Percentiles rank a stretch among this genome's conserved stretches.
Evolutionary conservation across 306 rosid species (phyloP).

Genomic region (Quercus mongolica): DNA sequence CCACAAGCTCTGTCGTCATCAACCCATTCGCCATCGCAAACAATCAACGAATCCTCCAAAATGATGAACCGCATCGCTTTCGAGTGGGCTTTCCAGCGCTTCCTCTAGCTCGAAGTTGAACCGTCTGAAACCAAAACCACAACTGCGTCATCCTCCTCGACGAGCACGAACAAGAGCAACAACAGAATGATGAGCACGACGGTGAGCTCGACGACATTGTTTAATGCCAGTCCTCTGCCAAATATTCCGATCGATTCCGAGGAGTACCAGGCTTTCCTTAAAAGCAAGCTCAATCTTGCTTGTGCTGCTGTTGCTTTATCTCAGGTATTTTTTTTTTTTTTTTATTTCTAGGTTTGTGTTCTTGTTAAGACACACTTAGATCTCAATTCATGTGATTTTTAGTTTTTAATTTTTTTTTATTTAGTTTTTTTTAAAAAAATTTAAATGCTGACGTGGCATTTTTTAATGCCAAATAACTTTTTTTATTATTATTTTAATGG

Average conservation of each 20-base stretch:
- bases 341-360: too few species aligned
- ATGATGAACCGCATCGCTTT: constrained; percentile 86
- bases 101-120: constrained; percentile 40
- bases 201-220: background rate
- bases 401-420: too few species aligned
- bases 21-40: too few species aligned
- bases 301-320: constrained; percentile 85
- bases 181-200: too few species aligned
- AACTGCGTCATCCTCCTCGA: constrained; percentile 24
- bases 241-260: constrained; percentile 45
- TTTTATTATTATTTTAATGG: too few species aligned
- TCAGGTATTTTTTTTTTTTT: constrained; percentile 35
- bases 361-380: too few species aligned
- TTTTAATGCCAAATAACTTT: too few species aligned
- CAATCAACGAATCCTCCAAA: constrained; percentile 26
- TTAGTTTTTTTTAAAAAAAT: too few species aligned
- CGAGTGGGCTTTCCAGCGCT: constrained; percentile 88
- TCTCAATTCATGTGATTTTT: too few species aligned
- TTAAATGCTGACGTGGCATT: too few species aligned
- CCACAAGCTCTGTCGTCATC: background rate
- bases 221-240: constrained; percentile 7
- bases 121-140: constrained; percentile 4
- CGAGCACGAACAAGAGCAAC: background rate
- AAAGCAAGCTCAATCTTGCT: constrained; percentile 83
- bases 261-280: constrained; percentile 67